These are phyloP conservation scores for Anisodus acutangulus DNA, from an alignment of 257 asterid genomes.

Conservation along the genomic window DNA sequence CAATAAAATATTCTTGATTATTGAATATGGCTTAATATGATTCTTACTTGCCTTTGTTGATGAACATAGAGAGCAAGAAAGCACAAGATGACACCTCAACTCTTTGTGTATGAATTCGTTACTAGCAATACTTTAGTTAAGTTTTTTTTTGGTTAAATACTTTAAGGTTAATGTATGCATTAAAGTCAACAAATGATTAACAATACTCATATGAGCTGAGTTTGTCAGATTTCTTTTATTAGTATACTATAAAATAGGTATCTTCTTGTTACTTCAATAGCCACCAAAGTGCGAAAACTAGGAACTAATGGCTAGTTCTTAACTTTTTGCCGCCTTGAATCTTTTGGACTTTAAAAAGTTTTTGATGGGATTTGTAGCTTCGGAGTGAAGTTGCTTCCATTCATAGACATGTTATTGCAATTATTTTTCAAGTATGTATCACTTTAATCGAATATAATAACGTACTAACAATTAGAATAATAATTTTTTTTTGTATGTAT, in stretches of 20 bases:
- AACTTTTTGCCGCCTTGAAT: conserved; percentile 22
- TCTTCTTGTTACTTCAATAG: conserved; percentile 19
- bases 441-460: too few relatives aligned
- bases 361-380: conserved; percentile 26
- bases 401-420: background rate
- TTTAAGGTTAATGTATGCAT: background rate
- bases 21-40: too few relatives aligned
- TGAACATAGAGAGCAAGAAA: background rate
- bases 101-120: conserved; percentile 9
- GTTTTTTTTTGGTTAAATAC: background rate
- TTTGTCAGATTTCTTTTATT: conserved; percentile 24
- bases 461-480: too few relatives aligned
- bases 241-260: conserved; percentile 1
- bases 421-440: background rate
- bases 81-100: background rate
- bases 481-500: background rate
- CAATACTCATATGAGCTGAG: background rate
- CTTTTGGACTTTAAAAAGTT: background rate
- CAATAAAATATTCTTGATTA: too few relatives aligned
- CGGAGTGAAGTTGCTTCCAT: background rate
- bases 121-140: background rate
- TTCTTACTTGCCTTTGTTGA: background rate
- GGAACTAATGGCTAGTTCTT: background rate
- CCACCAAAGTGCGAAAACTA: conserved; percentile 13
- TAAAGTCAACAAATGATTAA: conserved; percentile 37